Conservation (phyloP, 1,139 yeast species). For the Nakaseomyces uthaithaninus region DNA sequence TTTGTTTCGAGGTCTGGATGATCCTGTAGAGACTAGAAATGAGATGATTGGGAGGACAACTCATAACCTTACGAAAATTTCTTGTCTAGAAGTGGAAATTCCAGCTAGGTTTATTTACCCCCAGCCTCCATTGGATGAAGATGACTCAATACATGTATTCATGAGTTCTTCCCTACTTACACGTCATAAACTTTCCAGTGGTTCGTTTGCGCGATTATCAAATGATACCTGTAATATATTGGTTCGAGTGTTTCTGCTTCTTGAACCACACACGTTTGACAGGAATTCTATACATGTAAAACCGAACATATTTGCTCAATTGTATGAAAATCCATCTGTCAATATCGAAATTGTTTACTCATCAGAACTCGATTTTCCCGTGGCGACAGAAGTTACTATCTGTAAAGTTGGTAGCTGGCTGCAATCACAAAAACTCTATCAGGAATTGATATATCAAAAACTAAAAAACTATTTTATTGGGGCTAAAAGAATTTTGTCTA, state of each 20-base stretch:
- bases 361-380: constrained; percentile 13
- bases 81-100: constrained; percentile 7
- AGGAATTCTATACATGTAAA: constrained; percentile 16
- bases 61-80: neutral
- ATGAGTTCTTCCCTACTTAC: constrained; percentile 17
- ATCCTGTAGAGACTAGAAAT: neutral
- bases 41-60: neutral
- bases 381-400: constrained; percentile 23
- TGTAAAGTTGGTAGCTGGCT: constrained; percentile 25
- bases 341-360: neutral
- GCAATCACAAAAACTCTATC: constrained; percentile 65
- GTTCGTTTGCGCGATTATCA: constrained; percentile 16
- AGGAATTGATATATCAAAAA: constrained; percentile 56
- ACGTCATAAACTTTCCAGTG: constrained; percentile 22
- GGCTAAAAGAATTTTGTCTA: constrained; percentile 47
- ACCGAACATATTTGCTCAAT: constrained; percentile 22
- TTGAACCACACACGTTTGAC: constrained; percentile 21
- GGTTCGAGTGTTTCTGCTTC: constrained; percentile 21
- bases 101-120: constrained; percentile 1
- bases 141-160: constrained; percentile 26
- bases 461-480: constrained; percentile 56
- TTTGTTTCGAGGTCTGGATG: constrained; percentile 15
- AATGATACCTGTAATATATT: constrained; percentile 9
- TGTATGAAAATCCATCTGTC: neutral
- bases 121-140: constrained; percentile 10